These are phyloP conservation scores for Elsinoe batatas DNA, from an alignment of 2,329 filamentous ascomycete species.

Conservation along the genomic window DNA sequence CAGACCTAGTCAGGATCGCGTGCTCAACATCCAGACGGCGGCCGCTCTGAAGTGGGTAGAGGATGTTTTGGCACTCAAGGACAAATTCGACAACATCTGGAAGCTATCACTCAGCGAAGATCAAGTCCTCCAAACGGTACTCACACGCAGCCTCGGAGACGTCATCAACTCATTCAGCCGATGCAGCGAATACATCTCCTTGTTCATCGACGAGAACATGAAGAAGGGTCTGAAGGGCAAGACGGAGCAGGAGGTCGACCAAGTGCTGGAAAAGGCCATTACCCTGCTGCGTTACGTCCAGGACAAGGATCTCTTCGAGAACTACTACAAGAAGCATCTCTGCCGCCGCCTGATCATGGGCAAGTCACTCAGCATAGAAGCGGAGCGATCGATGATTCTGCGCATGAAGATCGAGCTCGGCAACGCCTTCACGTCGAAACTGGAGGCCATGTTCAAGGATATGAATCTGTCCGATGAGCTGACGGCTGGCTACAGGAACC, in stretches of 20 bases:
- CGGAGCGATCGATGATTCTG: slow-evolving; percentile 89
- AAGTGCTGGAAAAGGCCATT: slow-evolving; percentile 79
- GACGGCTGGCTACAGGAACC: slow-evolving; percentile 62
- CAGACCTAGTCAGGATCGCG: slow-evolving; percentile 38
- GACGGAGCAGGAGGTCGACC: slow-evolving; percentile 77
- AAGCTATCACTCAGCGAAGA: slow-evolving; percentile 63
- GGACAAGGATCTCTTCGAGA: slow-evolving; percentile 90
- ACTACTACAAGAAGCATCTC: slow-evolving; percentile 96
- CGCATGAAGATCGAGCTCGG: slow-evolving; percentile 97
- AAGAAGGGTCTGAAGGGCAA: slow-evolving; percentile 91
- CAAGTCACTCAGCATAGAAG: slow-evolving; percentile 82
- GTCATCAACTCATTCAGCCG: slow-evolving; percentile 84
- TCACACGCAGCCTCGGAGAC: slow-evolving; percentile 79
- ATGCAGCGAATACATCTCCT: slow-evolving; percentile 82
- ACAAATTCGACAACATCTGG: slow-evolving; percentile 80
- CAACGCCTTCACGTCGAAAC: slow-evolving; percentile 82
- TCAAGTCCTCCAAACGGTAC: slow-evolving; percentile 64
- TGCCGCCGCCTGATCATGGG: slow-evolving; percentile 77
- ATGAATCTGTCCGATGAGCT: slow-evolving; percentile 82
- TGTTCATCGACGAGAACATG: slow-evolving; percentile 94
- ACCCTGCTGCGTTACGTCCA: slow-evolving; percentile 76
- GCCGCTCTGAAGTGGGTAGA: slow-evolving; percentile 94
- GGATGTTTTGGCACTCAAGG: slow-evolving; percentile 74
- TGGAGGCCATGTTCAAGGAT: slow-evolving; percentile 97
- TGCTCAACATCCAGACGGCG: slow-evolving; percentile 66